Evolutionary conservation across 2,329 filamentous ascomycete genomes (phyloP), one percentile per base, ranked within the genome.

Genomic region (Alternaria brassicicola): DNA sequence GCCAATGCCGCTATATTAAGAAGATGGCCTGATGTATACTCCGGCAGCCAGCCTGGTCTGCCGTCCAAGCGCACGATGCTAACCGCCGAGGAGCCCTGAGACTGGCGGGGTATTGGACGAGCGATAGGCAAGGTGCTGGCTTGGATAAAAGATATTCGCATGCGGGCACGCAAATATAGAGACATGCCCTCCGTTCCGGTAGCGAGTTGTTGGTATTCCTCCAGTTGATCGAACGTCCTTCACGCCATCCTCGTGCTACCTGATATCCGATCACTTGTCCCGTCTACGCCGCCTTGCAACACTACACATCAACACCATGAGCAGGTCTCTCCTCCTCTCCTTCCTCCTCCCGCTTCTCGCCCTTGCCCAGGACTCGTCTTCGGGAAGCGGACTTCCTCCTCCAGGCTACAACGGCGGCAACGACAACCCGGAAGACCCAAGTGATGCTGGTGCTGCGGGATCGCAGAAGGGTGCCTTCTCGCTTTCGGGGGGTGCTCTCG

Each of bases 401-500:
- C 53, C 70, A 9, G 69, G 69, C 36, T 76, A 76, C 66, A 77
- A 77, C 60, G 75, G 75, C 57, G 75, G 75, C 8, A 72, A 67
- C 9, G 75, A 77, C 60, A 76, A 75, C 54, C 73, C 73, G 15
- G 63, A 68, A 36, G 68, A 76, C 46, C 73, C 74, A 13, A 69
- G 65, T 52, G 73, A 73, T 60, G 84, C 85, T 31, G 91, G 91
- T 23, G 90, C 90, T 15, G 84, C 86, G 35, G 90, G 91, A 17
- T 77, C 82, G 15, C 85, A 83, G 60, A 82, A 82, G 21, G 84
- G 85, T 6, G 85, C 84, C 15, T 83, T 90, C 65, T 81, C 81
- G 35, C 78, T 95, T 21, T 91, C 89, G 2, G 86, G 82, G 35
- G 89, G 88, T 19, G 91, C 85, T 13, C 80, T 93, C 68, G 83